Base-by-base conservation (phyloP, 2,329 filamentous ascomycete genomes). In the Fusarium secorum region DNA sequence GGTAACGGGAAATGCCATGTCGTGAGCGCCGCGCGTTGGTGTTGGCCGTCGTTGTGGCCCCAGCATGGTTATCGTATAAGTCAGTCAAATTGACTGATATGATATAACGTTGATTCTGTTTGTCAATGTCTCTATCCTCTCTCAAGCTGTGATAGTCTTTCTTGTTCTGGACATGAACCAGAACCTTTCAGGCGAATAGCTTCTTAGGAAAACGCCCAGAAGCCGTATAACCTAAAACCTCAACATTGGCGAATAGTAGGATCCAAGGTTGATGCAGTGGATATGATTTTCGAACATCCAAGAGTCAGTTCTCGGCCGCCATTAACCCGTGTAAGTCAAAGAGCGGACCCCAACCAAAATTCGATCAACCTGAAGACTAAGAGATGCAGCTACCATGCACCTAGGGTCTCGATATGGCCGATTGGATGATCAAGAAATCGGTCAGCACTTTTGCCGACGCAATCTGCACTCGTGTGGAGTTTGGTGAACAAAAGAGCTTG, bases 31-130 rank as follows among this genome's bases (percentile, higher is more conserved):
- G 55, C 62, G 32, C 64, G 61, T 71, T 74, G 60, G 56, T 66
- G 61, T 67, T 73, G 60, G 60, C 64, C 69, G 73, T 49, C 69
- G 73, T 49, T 57, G 64, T 58, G 69, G 66, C 55, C 55, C 54
- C 35, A 74, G 54, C 71, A 75, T 73, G 14, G 18, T 38, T 62
- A n/a, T 69, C 15, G 44, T 70, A 44, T 62, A 70, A 66, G 53
- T 64, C 54, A 66, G 53, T 60, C 51, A 35, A 18, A 35, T n/a
- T 51, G 26, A 33, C 22, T 41, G 26, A 49, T 51, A 49, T 26
- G 28, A 52, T 22, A 38, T 3, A 28, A 28, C 39, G 53, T 20
- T 32, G n/a, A 11, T 38, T 59, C 26, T 42, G 60, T 42, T 36
- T 22, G 26, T 35, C 17, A 18, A 36, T 42, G 26, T 17, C 17